Evolutionary conservation across 139 green algal genomes (phyloP).

Genomic region (Tetraselmis striata): DNA sequence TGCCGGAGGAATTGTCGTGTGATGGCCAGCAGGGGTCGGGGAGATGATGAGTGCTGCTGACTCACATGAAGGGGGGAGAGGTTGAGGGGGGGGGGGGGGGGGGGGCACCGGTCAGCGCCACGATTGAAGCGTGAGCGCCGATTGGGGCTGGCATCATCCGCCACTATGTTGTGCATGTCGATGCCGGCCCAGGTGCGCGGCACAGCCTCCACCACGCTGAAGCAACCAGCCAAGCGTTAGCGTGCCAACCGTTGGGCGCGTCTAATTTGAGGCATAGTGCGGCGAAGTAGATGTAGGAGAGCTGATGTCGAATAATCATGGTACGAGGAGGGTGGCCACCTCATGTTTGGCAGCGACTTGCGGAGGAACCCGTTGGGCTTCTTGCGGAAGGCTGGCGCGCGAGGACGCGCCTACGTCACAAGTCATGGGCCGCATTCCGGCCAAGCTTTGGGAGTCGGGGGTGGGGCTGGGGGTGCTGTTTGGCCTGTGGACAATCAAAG

Average conservation of each 20-base stretch:
- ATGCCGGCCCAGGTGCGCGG: neutral
- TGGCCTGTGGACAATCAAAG: neutral
- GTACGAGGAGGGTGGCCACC: too few relatives aligned
- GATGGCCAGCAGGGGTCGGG: too few relatives aligned
- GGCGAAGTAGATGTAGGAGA: too few relatives aligned
- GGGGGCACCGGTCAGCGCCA: neutral
- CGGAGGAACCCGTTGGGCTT: neutral
- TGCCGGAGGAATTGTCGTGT: too few relatives aligned
- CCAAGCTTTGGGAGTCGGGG: neutral
- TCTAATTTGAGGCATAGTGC: too few relatives aligned
- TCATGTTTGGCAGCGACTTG: neutral
- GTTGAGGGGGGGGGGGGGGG: too few relatives aligned
- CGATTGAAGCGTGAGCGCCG: neutral
- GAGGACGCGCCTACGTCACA: neutral
- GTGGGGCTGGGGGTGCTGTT: neutral
- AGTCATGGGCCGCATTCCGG: neutral
- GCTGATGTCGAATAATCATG: too few relatives aligned
- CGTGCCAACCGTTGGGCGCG: too few relatives aligned
- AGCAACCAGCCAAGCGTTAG: too few relatives aligned
- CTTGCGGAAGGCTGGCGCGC: neutral
- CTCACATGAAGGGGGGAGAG: too few relatives aligned
- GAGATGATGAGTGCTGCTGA: too few relatives aligned
- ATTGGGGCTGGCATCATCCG: neutral
- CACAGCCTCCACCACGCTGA: neutral
- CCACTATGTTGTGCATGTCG: neutral